phyloP scores from a whole-genome alignment of 1,284 basidiomycete genomes.

The Cutaneotrichosporon sp. region DNA sequence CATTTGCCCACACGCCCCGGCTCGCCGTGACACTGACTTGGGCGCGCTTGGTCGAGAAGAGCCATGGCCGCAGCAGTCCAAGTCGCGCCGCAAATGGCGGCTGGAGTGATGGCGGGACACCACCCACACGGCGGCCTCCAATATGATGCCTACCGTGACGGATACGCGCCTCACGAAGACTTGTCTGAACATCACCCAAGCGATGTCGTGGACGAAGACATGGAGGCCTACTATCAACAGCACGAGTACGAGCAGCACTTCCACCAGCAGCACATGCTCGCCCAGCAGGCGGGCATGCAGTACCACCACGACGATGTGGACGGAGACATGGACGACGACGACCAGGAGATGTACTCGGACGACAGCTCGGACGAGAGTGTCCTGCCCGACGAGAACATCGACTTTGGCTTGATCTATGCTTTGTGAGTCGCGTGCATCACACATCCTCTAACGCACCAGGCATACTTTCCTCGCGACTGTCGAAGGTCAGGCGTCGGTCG shows the following conservation, averaged over 20 bases:
- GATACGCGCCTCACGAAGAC: slow-evolving; percentile 14
- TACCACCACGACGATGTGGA: slow-evolving; percentile 18
- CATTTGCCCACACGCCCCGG: too few species aligned
- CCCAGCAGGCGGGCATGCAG: slow-evolving; percentile 11
- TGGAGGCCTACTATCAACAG: slow-evolving; percentile 16
- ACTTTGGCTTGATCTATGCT: slow-evolving; percentile 53
- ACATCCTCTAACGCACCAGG: slow-evolving; percentile 20
- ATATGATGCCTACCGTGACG: background rate
- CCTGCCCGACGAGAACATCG: slow-evolving; percentile 52
- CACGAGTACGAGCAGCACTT: slow-evolving; percentile 18
- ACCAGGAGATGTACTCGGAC: slow-evolving; percentile 34
- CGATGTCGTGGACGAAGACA: slow-evolving; percentile 19
- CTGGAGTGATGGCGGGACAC: background rate
- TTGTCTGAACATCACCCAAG: slow-evolving; percentile 23
- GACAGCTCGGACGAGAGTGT: slow-evolving; percentile 48
- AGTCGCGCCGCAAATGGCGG: slow-evolving; percentile 4
- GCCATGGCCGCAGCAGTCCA: slow-evolving; percentile 16
- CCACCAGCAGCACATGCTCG: slow-evolving; percentile 41
- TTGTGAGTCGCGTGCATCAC: slow-evolving; percentile 35
- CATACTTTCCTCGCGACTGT: slow-evolving; percentile 94
- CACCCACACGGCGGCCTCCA: slow-evolving; percentile 2
- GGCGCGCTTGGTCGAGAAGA: too few species aligned
- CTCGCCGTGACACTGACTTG: too few species aligned
- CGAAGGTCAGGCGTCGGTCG: slow-evolving; percentile 92
- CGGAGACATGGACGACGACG: slow-evolving; percentile 36